Evolutionary conservation across 345 rosid genomes (phyloP).

Genomic region (Hibiscus mutabilis): DNA sequence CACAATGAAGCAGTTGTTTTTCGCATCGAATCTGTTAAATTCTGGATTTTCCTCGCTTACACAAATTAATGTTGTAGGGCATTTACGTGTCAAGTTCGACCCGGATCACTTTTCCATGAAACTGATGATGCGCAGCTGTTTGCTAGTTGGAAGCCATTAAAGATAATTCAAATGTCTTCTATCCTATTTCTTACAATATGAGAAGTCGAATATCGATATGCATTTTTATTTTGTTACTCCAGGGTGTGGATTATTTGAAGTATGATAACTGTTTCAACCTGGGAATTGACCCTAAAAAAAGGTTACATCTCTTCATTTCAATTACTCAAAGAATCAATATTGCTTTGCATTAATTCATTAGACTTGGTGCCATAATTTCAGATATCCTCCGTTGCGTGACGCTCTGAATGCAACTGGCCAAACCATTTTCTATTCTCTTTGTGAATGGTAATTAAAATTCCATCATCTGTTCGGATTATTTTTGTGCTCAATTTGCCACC

Average conservation of each 20-base stretch:
- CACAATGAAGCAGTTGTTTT: slow-evolving; percentile 8
- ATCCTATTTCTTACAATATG: not conserved
- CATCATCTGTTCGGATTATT: not conserved
- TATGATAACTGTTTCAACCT: slow-evolving; percentile 94
- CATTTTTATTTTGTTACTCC: slow-evolving; percentile 17
- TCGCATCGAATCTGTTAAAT: slow-evolving; percentile 8
- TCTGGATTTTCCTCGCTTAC: slow-evolving; percentile 14
- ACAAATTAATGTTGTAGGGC: slow-evolving; percentile 29
- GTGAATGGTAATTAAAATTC: slow-evolving; percentile 67
- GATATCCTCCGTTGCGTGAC: slow-evolving; percentile 95
- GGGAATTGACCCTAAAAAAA: slow-evolving; percentile 61
- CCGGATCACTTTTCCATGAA: slow-evolving; percentile 92
- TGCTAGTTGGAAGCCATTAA: slow-evolving; percentile 37
- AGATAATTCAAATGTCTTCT: not conserved
- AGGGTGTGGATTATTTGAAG: slow-evolving; percentile 95
- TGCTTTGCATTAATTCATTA: slow-evolving; percentile 10
- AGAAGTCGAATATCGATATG: not conserved
- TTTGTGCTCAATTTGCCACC: not conserved
- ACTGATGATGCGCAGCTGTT: slow-evolving; percentile 68
- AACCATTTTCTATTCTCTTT: slow-evolving; percentile 72
- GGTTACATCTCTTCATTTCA: slow-evolving; percentile 34
- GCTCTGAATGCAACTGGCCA: slow-evolving; percentile 74
- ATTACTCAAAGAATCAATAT: slow-evolving; percentile 3
- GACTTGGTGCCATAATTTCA: slow-evolving; percentile 22
- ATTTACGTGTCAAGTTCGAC: slow-evolving; percentile 93